Evolutionary conservation across 345 rosid genomes (phyloP), one percentile per base, ranked within the genome.

Genomic region (Geranium brycei): DNA sequence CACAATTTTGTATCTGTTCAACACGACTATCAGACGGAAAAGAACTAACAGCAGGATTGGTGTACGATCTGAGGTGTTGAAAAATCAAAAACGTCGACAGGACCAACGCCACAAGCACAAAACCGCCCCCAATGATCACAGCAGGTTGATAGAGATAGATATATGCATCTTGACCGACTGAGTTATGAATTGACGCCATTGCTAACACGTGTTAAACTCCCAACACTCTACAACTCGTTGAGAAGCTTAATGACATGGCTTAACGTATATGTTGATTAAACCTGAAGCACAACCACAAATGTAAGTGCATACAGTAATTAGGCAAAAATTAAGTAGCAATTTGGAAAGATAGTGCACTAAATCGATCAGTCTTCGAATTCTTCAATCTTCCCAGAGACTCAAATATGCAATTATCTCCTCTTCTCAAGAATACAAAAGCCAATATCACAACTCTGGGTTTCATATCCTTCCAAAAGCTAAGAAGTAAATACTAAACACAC

Each of bases 51-150:
- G 79, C 71, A 6, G 92, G 95, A 63, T 85, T 89, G 62, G 89
- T 83, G 76, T 91, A 89, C 58, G 82, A 77, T 78, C 89, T 80
- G 75, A 89, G 96, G 81, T 89, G 96, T 17, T 79, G 86, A 40
- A 85, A 51, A 58, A 78, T 79, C 70, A 82, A 84, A 65, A 72
- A 74, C 18, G 78, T 1, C 57, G 96, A 84, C 65, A 89, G 83
- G 31, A 66, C 17, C 51, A 83, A 68, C 0, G 96, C 87, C 32
- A 73, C 80, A 73, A 79, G 59, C n/a, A 86, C 85, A 69, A 84
- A 85, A 72, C 85, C 77, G 57, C 90, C 96, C 64, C 83, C 98
- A 57, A 79, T 32, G 32, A 89, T 28, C 30, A 77, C 19, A 38
- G 91, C 91, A 15, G 87, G 84, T 7, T 62, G 70, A 65, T 83